Percentiles rank a stretch among this genome's conserved stretches.
Conservation (phyloP, 805 yeast genomes). For the Danielia reshetovae region DNA sequence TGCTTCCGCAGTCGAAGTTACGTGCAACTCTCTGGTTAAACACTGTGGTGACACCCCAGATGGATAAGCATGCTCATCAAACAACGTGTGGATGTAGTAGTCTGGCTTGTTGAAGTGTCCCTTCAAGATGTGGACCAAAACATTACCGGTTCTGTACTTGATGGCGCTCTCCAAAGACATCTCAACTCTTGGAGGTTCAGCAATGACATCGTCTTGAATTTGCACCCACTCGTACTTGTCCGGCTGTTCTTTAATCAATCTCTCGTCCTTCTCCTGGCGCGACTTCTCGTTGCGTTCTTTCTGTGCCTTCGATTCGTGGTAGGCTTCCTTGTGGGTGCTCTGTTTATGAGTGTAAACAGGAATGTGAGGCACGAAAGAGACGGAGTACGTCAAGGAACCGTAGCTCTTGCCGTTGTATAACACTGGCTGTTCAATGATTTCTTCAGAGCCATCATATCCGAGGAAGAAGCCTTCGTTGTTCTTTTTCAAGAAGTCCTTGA, state of each 20-base stretch:
- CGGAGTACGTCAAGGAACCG: slow-evolving; percentile 50
- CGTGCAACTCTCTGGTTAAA: slow-evolving; percentile 40
- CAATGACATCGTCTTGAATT: slow-evolving; percentile 30
- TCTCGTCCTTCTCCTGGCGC: slow-evolving; percentile 47
- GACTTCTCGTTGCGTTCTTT: slow-evolving; percentile 30
- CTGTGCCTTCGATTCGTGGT: slow-evolving; percentile 34
- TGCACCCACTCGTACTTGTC: slow-evolving; percentile 63
- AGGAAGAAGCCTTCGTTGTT: slow-evolving; percentile 44
- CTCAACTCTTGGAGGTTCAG: slow-evolving; percentile 39
- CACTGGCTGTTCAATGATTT: slow-evolving; percentile 43
- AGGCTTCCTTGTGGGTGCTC: slow-evolving; percentile 42
- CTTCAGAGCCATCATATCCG: slow-evolving; percentile 50
- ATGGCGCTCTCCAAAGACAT: slow-evolving; percentile 51
- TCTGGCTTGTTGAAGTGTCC: slow-evolving; percentile 50
- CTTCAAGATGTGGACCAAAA: slow-evolving; percentile 48
- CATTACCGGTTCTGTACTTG: slow-evolving; percentile 57
- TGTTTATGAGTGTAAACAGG: slow-evolving; percentile 63
- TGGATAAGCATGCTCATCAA: slow-evolving; percentile 65
- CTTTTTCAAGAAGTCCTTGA: slow-evolving; percentile 46
- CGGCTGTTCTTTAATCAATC: slow-evolving; percentile 54
- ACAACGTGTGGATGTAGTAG: slow-evolving; percentile 51
- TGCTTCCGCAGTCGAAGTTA: slow-evolving; percentile 50
- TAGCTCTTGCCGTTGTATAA: slow-evolving; percentile 34
- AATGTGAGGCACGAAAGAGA: slow-evolving; percentile 62
- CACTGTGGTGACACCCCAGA: slow-evolving; percentile 49